Evolutionary conservation across 371 early-diverging fungal genomes (phyloP).

Genomic region (Blakeslea trispora): DNA sequence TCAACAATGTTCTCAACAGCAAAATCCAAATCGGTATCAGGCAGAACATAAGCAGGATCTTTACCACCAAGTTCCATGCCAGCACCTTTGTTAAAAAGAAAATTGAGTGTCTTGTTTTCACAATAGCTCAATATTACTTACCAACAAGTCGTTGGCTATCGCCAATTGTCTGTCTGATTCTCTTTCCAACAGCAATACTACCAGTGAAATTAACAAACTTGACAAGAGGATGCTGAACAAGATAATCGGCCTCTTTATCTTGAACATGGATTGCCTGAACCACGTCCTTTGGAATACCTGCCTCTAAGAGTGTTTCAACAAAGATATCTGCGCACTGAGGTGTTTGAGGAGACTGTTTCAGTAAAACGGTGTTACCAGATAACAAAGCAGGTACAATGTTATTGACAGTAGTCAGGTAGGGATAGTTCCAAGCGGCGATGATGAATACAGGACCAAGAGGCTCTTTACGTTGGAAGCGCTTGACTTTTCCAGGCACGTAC

Average conservation of each 20-base stretch:
- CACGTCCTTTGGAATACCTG: constrained; percentile 72
- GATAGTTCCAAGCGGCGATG: constrained; percentile 78
- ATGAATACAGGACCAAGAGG: constrained; percentile 63
- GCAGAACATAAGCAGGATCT: constrained; percentile 83
- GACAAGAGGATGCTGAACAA: constrained; percentile 62
- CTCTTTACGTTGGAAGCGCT: constrained; percentile 70
- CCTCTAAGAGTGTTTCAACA: constrained; percentile 62
- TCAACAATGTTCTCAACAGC: constrained; percentile 79
- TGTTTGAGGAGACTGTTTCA: constrained; percentile 86
- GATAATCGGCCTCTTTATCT: constrained; percentile 51
- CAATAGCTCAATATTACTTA: constrained; percentile 20
- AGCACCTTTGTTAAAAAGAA: constrained; percentile 40
- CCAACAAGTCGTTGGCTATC: constrained; percentile 68
- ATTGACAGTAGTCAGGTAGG: constrained; percentile 65
- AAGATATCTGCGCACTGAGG: constrained; percentile 78
- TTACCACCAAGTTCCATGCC: constrained; percentile 89
- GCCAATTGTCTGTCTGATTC: constrained; percentile 61
- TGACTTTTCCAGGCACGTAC: constrained; percentile 45
- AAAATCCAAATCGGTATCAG: constrained; percentile 72
- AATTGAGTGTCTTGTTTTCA: not conserved
- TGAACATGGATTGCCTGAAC: constrained; percentile 68
- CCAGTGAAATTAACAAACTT: constrained; percentile 84
- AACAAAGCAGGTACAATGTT: constrained; percentile 78
- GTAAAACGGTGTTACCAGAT: constrained; percentile 77
- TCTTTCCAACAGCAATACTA: constrained; percentile 74